Base-by-base conservation (phyloP, 371 early-diverging fungal genomes). In the Choanephora cucurbitarum region DNA sequence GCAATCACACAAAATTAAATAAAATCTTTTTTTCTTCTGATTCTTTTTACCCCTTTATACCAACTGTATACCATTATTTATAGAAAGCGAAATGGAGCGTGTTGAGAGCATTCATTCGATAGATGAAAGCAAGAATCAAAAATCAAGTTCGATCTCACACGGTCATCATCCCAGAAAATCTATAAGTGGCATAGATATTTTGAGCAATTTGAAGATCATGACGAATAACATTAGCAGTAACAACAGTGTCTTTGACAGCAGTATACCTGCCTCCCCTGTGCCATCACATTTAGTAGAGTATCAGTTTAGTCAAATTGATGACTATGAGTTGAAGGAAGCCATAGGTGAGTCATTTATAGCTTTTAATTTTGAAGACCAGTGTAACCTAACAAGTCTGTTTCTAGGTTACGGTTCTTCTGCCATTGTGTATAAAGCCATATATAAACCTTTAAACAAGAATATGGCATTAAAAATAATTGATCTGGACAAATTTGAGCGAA, bases 391-490 rank as follows among this genome's bases (percentile, higher is more conserved):
- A 28, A 28, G 5, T 28, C 7, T 28, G 28, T 28, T 28, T 28
- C 5, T 63, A 89, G 92, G 93, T 6, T 90, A 86, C 67, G 93
- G 93, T 7, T 89, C 90, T 0, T 94, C 94, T 1, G 95, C 94
- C 0, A 79, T 89, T 21, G 95, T 94, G 0, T 91, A 91, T 73
- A 75, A 79, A 50, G 93, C 94, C 13, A 75, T 79, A 49, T 94
- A 91, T 66, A 87, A 82, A 52, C 93, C 93, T 10, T 41, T 79
- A 24, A 81, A 84, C 45, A 82, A 81, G 64, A 70, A 77, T 33
- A 91, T 95, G 8, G 91, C 91, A 23, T 78, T 93, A 40, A 95
- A 95, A 65, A 84, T 92, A 67, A 92, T 95, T 62, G 94, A 95
- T 66, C 65, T 95, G 64, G 95, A 95, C 67, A 81, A 86, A 85